A percentile compares a stretch with the other conserved stretches of the same genome.
These are phyloP conservation scores for Mucor sp. DNA, from an alignment of 371 early-diverging fungal genomes.

Conservation along the genomic window DNA sequence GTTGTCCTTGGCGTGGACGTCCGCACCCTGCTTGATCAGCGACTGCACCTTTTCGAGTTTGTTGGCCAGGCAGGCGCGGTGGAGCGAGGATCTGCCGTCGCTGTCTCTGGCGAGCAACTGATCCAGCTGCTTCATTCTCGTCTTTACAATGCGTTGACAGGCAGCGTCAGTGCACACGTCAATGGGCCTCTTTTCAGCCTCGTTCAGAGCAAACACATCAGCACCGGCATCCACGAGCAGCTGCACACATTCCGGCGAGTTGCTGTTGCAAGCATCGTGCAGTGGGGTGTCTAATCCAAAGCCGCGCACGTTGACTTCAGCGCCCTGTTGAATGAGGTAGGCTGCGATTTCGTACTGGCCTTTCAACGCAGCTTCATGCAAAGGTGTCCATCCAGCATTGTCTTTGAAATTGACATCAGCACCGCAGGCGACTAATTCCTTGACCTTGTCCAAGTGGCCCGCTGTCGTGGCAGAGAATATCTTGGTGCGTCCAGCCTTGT, in stretches of 20 bases:
- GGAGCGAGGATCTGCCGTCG: conserved; percentile 33
- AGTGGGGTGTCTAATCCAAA: conserved; percentile 74
- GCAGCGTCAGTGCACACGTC: conserved; percentile 52
- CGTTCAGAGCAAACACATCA: conserved; percentile 61
- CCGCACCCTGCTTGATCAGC: conserved; percentile 67
- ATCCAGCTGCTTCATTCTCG: conserved; percentile 39
- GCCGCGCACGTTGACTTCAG: conserved; percentile 65
- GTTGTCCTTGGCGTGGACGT: conserved; percentile 73
- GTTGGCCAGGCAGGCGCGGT: conserved; percentile 32
- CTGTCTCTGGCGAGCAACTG: conserved; percentile 32
- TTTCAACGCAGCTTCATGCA: conserved; percentile 70
- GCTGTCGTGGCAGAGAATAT: conserved; percentile 56
- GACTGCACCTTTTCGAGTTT: background rate
- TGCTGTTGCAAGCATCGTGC: conserved; percentile 80
- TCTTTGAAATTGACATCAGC: conserved; percentile 64
- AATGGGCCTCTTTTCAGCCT: conserved; percentile 56
- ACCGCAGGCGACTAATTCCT: conserved; percentile 46
- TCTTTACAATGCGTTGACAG: conserved; percentile 27
- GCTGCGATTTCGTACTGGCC: conserved; percentile 61
- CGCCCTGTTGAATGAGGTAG: conserved; percentile 55
- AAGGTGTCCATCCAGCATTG: conserved; percentile 68
- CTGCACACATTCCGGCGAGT: conserved; percentile 60
- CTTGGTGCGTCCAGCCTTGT: conserved; percentile 62
- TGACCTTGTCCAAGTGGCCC: conserved; percentile 52
- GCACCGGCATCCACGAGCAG: conserved; percentile 64